phyloP scores from a whole-genome alignment of 352 stramenopile genomes.

The Phytophthora ohioensis region DNA sequence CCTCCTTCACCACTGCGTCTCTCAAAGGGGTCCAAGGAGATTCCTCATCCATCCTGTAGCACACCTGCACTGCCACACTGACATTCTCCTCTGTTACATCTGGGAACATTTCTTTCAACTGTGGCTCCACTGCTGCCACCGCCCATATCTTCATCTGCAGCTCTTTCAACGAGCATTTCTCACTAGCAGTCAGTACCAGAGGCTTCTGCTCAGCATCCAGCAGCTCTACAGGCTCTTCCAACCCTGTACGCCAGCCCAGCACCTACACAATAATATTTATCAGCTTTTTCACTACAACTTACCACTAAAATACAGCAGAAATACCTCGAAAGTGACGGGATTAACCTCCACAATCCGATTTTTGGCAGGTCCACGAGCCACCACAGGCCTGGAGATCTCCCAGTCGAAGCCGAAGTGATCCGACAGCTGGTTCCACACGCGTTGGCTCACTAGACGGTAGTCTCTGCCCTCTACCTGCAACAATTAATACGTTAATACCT shows the following conservation, averaged over 20 bases:
- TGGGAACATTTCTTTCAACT: conserved; percentile 51
- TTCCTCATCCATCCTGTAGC: conserved; percentile 52
- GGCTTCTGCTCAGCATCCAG: conserved; percentile 49
- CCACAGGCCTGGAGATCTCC: conserved; percentile 71
- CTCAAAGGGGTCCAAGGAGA: conserved; percentile 54
- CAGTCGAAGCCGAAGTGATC: conserved; percentile 76
- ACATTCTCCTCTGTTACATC: conserved; percentile 43
- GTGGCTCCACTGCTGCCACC: conserved; percentile 33
- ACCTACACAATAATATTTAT: conserved; percentile 26
- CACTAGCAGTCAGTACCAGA: conserved; percentile 53
- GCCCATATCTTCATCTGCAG: conserved; percentile 58
- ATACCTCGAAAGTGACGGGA: conserved; percentile 75
- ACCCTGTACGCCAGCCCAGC: conserved; percentile 33
- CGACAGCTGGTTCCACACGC: conserved; percentile 73
- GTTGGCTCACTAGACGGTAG: conserved; percentile 74
- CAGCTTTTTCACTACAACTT: not conserved
- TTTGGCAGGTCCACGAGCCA: conserved; percentile 48
- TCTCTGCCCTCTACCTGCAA: conserved; percentile 66
- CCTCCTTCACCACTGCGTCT: conserved; percentile 33
- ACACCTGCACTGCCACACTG: conserved; percentile 50
- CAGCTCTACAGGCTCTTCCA: conserved; percentile 36
- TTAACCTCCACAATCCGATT: conserved; percentile 77
- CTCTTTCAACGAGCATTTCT: conserved; percentile 48
- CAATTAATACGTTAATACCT: conserved; percentile 1
- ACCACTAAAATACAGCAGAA: not conserved